Percentiles rank a stretch among this genome's conserved stretches.
Evolutionary conservation across 148 eudicot species (phyloP).

Genomic region (Rhododendron henanense): DNA sequence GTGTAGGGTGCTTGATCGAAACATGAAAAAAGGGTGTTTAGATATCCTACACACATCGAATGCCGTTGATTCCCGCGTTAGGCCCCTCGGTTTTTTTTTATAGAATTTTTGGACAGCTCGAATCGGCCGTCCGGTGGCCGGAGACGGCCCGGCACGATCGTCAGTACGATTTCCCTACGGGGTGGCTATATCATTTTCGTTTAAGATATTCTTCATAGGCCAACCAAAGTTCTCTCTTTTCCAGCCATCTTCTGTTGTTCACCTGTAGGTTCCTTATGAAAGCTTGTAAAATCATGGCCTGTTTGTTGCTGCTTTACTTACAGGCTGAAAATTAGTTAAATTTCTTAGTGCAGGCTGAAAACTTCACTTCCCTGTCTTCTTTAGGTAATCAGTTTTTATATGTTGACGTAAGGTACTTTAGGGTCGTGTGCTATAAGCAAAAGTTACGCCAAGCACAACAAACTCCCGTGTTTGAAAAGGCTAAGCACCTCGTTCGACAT

Average conservation of each 20-base stretch:
- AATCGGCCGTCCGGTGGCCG: too few species aligned
- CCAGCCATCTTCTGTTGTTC: neutral
- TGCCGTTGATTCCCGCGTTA: too few species aligned
- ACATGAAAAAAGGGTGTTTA: too few species aligned
- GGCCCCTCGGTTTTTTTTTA: too few species aligned
- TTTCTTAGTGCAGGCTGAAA: neutral
- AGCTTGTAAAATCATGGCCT: neutral
- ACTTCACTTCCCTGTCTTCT: neutral
- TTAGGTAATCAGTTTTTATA: neutral
- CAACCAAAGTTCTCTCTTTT: neutral
- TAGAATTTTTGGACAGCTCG: too few species aligned
- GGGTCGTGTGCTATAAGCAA: neutral
- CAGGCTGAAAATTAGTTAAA: neutral
- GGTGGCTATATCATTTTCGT: neutral
- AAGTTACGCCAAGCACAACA: neutral
- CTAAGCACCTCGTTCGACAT: neutral
- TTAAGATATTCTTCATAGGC: neutral
- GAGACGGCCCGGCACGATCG: too few species aligned
- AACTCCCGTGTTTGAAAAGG: neutral
- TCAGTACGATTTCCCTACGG: too few species aligned
- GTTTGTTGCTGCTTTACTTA: neutral
- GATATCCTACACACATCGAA: too few species aligned
- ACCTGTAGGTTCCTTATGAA: neutral
- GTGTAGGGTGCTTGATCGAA: too few species aligned
- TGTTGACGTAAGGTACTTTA: neutral